A percentile compares a stretch with the other conserved stretches of the same genome.
Evolutionary conservation across 2,329 filamentous ascomycete genomes (phyloP).

Genomic region (Coniochaeta sp.): DNA sequence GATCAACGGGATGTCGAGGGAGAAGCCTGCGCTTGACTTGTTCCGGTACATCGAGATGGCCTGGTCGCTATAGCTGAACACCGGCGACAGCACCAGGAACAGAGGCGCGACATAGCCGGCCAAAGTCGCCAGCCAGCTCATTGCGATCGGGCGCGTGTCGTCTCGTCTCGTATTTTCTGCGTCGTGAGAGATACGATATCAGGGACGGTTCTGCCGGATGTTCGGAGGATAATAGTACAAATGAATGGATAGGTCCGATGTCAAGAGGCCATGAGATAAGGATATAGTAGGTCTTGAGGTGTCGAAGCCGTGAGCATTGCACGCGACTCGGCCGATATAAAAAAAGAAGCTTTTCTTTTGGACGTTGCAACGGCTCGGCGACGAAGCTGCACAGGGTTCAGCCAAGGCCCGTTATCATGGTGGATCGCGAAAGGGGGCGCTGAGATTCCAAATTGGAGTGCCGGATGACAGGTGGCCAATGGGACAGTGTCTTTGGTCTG

Average conservation of each 20-base stretch:
- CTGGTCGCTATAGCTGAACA: conserved; percentile 61
- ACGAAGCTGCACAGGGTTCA: background rate
- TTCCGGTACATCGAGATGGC: conserved; percentile 56
- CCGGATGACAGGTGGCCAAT: background rate
- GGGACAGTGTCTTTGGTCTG: background rate
- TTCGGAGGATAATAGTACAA: background rate
- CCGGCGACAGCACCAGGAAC: conserved; percentile 56
- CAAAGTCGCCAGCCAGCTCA: conserved; percentile 39
- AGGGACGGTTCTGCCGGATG: background rate
- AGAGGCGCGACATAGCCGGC: conserved; percentile 53
- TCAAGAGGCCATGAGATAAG: background rate
- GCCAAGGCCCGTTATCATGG: background rate
- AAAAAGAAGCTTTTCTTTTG: background rate
- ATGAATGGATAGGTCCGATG: conserved; percentile 3
- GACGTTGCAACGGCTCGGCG: background rate
- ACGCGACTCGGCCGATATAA: background rate
- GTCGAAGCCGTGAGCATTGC: background rate
- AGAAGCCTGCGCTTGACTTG: conserved; percentile 61
- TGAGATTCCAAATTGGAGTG: background rate
- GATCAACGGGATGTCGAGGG: conserved; percentile 63
- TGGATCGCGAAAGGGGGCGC: conserved; percentile 1
- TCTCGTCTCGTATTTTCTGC: background rate
- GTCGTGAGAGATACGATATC: background rate
- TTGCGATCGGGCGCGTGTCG: conserved; percentile 9
- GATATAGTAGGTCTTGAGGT: background rate